A percentile compares a stretch with the other conserved stretches of the same genome.
Evolutionary conservation across 306 rosid species (phyloP).

Genomic region (Trifolium dubium): DNA sequence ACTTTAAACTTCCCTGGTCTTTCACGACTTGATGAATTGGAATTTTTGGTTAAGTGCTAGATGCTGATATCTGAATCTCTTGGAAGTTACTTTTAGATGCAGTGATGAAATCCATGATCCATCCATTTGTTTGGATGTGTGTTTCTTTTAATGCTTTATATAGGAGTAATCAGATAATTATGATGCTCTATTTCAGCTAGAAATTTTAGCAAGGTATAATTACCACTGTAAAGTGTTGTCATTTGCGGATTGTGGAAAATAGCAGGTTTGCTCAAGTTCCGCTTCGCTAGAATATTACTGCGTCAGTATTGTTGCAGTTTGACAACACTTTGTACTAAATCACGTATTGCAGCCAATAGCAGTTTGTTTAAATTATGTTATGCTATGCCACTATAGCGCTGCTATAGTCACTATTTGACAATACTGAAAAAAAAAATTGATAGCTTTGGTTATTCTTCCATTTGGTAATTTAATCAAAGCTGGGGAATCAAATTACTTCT

Average conservation of each 20-base stretch:
- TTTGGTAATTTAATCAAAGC: slow-evolving; percentile 2
- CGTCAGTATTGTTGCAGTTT: neutral
- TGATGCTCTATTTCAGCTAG: slow-evolving; percentile 31
- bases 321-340: neutral
- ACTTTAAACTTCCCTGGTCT: slow-evolving; percentile 1
- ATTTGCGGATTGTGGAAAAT: neutral
- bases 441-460: slow-evolving; percentile 5
- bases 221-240: neutral
- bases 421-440: neutral
- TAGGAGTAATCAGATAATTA: slow-evolving; percentile 5
- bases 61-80: slow-evolving; percentile 25
- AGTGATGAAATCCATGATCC: neutral
- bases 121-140: slow-evolving; percentile 24
- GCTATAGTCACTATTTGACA: neutral
- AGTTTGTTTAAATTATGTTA: neutral
- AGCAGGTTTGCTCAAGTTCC: neutral
- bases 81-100: slow-evolving; percentile 9
- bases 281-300: neutral
- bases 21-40: slow-evolving; percentile 6
- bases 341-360: neutral
- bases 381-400: neutral
- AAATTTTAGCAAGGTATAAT: slow-evolving; percentile 25
- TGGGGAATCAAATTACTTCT: neutral
- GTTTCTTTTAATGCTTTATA: neutral
- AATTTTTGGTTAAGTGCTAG: neutral